These are phyloP conservation scores for Botrytis hyacinthi DNA, from an alignment of 2,329 filamentous ascomycete genomes.

Conservation along the genomic window DNA sequence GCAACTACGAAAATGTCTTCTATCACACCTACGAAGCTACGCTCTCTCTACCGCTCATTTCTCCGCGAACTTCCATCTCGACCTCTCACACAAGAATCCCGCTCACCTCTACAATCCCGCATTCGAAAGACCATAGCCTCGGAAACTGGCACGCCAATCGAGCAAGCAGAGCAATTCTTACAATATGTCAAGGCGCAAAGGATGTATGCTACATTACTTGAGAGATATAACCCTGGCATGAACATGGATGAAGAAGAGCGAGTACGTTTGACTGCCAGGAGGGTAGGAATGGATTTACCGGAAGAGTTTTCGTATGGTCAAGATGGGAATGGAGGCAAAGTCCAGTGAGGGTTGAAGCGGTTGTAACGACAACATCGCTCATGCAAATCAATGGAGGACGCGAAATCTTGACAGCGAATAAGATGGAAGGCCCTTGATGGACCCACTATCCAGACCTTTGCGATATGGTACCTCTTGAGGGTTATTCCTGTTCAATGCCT, in stretches of 20 bases:
- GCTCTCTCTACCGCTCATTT: slow-evolving; percentile 81
- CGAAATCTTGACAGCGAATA: not conserved
- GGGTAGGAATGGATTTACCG: slow-evolving; percentile 89
- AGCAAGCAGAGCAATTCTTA: slow-evolving; percentile 73
- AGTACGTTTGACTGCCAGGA: slow-evolving; percentile 76
- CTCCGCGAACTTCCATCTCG: slow-evolving; percentile 85
- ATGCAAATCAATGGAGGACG: not conserved
- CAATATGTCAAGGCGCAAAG: slow-evolving; percentile 84
- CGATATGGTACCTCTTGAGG: not conserved
- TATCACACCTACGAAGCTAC: slow-evolving; percentile 51
- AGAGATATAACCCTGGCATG: slow-evolving; percentile 93
- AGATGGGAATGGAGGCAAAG: slow-evolving; percentile 14
- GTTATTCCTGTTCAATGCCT: not conserved
- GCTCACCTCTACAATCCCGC: slow-evolving; percentile 67
- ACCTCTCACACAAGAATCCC: slow-evolving; percentile 48
- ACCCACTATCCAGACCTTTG: not conserved
- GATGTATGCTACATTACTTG: slow-evolving; percentile 74
- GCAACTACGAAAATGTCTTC: slow-evolving; percentile 25
- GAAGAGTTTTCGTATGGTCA: slow-evolving; percentile 48
- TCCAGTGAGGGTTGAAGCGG: slow-evolving; percentile 9
- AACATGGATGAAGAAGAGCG: slow-evolving; percentile 82
- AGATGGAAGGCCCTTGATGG: not conserved
- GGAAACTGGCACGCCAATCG: slow-evolving; percentile 35
- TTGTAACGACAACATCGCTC: not conserved
- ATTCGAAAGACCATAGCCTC: slow-evolving; percentile 62